Evolutionary conservation across 208 protist species (phyloP).

Genomic region (Angomonas ambiguus): DNA sequence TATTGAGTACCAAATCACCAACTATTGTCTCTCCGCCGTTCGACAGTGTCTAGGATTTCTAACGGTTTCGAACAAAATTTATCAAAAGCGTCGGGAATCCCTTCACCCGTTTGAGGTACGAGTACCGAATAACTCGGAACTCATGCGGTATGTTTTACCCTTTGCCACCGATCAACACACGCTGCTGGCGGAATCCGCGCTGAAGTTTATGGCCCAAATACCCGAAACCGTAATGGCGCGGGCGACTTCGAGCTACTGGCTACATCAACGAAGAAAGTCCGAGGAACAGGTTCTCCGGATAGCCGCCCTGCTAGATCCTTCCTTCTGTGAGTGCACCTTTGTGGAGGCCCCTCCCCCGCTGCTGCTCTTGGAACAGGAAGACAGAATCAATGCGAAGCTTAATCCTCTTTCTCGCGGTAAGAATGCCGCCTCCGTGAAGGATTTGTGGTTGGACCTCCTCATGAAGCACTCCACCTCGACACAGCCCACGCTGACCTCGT

Average conservation of each 20-base stretch:
- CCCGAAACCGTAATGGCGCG: conserved; percentile 44
- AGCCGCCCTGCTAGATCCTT: conserved; percentile 21
- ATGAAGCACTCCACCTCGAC: conserved; percentile 50
- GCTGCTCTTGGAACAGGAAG: conserved; percentile 53
- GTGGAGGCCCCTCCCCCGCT: conserved; percentile 61
- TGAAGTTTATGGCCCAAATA: conserved; percentile 61
- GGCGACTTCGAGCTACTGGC: conserved; percentile 47
- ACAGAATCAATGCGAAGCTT: not conserved
- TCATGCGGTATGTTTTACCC: conserved; percentile 18
- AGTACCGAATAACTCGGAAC: conserved; percentile 49
- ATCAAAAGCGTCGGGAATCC: conserved; percentile 45
- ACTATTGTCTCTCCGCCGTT: conserved; percentile 57
- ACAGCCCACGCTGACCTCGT: conserved; percentile 45
- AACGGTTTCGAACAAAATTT: conserved; percentile 46
- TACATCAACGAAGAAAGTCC: conserved; percentile 22
- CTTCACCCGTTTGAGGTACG: conserved; percentile 72
- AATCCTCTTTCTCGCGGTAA: not conserved
- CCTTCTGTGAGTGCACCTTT: conserved; percentile 7
- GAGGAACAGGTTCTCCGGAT: conserved; percentile 35
- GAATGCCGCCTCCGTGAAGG: conserved; percentile 34
- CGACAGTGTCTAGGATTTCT: conserved; percentile 71
- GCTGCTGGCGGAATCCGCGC: conserved; percentile 45
- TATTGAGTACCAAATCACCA: conserved; percentile 45
- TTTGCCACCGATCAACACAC: conserved; percentile 31
- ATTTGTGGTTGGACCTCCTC: conserved; percentile 77